Conservation (phyloP, 2,329 filamentous ascomycete species). For the Nigrograna mackinnonii region DNA sequence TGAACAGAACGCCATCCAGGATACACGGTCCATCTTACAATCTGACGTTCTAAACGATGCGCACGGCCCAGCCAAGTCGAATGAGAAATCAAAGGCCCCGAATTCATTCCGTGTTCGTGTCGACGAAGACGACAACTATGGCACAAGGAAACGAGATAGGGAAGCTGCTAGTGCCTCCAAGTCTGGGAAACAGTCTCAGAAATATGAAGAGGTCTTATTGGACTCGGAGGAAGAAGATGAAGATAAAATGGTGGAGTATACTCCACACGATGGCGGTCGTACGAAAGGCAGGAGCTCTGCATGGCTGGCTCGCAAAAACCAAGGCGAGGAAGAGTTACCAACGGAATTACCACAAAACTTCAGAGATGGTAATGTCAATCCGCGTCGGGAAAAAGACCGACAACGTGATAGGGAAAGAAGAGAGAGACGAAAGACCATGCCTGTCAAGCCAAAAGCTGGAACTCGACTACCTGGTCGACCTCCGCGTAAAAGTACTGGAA, state of each 20-base stretch:
- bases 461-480: conserved; percentile 30
- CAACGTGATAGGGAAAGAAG: conserved; percentile 13
- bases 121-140: conserved; percentile 46
- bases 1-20: conserved; percentile 25
- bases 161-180: conserved; percentile 19
- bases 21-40: conserved; percentile 35
- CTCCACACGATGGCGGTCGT: conserved; percentile 15
- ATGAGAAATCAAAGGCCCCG: conserved; percentile 31
- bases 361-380: conserved; percentile 37
- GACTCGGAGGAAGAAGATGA: conserved; percentile 49
- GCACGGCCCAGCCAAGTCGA: conserved; percentile 13
- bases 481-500: conserved; percentile 25
- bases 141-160: conserved; percentile 28
- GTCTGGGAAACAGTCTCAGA: conserved; percentile 17
- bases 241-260: conserved; percentile 22
- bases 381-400: conserved; percentile 27
- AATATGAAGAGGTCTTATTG: conserved; percentile 52
- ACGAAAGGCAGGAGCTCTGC: conserved; percentile 33
- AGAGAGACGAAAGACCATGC: conserved; percentile 29
- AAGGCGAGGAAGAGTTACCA: conserved; percentile 44
- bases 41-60: conserved; percentile 36
- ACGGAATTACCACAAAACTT: conserved; percentile 48
- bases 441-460: conserved; percentile 21
- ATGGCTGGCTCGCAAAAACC: conserved; percentile 47
- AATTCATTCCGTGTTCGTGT: conserved; percentile 40